Evolutionary conservation across 192 early-diverging fungal genomes (phyloP).

Genomic region (Backusella mclennaniae): DNA sequence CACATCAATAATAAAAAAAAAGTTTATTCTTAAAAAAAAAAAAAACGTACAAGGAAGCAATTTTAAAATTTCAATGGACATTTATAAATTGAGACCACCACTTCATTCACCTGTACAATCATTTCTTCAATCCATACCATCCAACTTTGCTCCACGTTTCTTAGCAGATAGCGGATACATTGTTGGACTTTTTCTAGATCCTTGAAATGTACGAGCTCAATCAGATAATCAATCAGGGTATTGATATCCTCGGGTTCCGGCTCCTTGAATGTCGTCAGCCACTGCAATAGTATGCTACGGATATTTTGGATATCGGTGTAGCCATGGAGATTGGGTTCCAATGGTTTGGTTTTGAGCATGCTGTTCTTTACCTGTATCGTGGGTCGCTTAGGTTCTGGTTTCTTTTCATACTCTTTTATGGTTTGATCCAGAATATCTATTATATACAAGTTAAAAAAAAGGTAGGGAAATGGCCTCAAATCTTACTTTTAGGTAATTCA

Average conservation of each 20-base stretch:
- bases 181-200: slow-evolving; percentile 26
- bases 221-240: slow-evolving; percentile 27
- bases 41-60: no score
- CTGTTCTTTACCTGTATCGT: not conserved
- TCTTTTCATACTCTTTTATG: not conserved
- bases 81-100: not conserved
- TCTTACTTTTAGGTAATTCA: slow-evolving; percentile 14
- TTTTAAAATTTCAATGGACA: not conserved
- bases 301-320: slow-evolving; percentile 20
- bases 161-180: not conserved
- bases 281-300: slow-evolving; percentile 16
- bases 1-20: not conserved
- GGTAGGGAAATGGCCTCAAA: no score
- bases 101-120: not conserved
- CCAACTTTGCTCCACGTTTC: not conserved
- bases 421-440: not conserved
- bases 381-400: not conserved
- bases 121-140: not conserved
- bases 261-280: slow-evolving; percentile 11
- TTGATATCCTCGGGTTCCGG: slow-evolving; percentile 36
- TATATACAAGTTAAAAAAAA: not conserved
- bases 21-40: not conserved
- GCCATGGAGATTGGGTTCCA: slow-evolving; percentile 20
- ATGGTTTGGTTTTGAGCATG: not conserved
- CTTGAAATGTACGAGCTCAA: slow-evolving; percentile 18